Percentiles rank a stretch among this genome's conserved stretches.
Conservation (phyloP, 257 asterid species). For the Solanum ossicruentum region DNA sequence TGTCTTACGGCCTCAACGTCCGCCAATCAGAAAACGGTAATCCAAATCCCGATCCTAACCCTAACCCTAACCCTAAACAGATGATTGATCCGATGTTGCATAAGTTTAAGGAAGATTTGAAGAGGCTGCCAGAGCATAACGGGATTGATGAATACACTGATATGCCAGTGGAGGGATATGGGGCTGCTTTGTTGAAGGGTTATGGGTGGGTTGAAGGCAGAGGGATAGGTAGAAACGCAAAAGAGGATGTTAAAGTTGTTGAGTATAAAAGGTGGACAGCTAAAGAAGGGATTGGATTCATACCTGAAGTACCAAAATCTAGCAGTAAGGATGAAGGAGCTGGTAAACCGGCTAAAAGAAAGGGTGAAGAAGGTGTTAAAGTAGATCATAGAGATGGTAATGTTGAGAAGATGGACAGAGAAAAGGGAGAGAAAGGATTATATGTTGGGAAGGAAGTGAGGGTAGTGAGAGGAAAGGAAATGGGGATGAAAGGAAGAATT, state of each 20-base stretch:
- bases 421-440: slow-evolving; percentile 16
- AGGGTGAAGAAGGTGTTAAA: neutral
- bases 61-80: neutral
- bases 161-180: slow-evolving; percentile 75
- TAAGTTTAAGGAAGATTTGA: slow-evolving; percentile 45
- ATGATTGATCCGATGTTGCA: slow-evolving; percentile 35
- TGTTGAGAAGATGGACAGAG: slow-evolving; percentile 13
- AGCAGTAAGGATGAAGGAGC: neutral
- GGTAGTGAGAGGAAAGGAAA: slow-evolving; percentile 47
- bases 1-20: slow-evolving; percentile 54
- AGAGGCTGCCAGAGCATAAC: slow-evolving; percentile 42
- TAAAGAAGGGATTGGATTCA: slow-evolving; percentile 77
- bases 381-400: neutral
- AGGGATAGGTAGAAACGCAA: slow-evolving; percentile 67
- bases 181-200: slow-evolving; percentile 53
- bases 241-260: slow-evolving; percentile 44
- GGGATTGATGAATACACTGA: slow-evolving; percentile 46
- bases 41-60: neutral
- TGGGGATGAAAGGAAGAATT: slow-evolving; percentile 57
- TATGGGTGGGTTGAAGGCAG: slow-evolving; percentile 79
- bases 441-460: slow-evolving; percentile 51
- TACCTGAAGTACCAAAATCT: slow-evolving; percentile 12
- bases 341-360: neutral
- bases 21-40: slow-evolving; percentile 18
- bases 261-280: slow-evolving; percentile 45